Percentiles rank a stretch among this genome's conserved stretches.
Conservation (phyloP, 1,284 basidiomycete genomes). For the Ustilago lituana region DNA sequence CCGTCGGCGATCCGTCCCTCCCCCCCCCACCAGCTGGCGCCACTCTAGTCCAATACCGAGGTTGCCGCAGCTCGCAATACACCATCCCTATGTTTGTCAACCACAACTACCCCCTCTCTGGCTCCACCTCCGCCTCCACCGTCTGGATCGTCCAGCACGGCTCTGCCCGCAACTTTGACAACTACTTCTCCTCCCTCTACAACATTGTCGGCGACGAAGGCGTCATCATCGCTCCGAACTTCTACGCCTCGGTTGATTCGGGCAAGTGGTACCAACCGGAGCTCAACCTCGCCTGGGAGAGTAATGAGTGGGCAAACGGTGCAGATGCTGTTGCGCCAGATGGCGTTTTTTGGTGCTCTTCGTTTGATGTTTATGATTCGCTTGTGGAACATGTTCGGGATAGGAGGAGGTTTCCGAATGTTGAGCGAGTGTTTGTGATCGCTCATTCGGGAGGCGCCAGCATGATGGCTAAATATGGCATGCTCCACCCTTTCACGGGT, state of each 20-base stretch:
- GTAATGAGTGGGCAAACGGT: slow-evolving; percentile 30
- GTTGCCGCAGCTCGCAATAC: slow-evolving; percentile 5
- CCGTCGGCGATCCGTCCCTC: background rate
- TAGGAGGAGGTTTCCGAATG: slow-evolving; percentile 34
- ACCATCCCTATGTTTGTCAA: slow-evolving; percentile 49
- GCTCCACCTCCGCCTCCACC: slow-evolving; percentile 13
- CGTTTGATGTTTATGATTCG: slow-evolving; percentile 48
- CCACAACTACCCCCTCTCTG: slow-evolving; percentile 29
- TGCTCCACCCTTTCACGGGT: slow-evolving; percentile 19
- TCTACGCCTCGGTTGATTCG: slow-evolving; percentile 23
- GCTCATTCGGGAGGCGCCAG: slow-evolving; percentile 47
- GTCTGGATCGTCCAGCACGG: slow-evolving; percentile 52
- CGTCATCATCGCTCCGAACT: slow-evolving; percentile 39
- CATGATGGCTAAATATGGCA: slow-evolving; percentile 44
- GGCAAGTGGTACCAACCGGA: slow-evolving; percentile 28
- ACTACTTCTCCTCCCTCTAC: slow-evolving; percentile 41
- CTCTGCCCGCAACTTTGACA: slow-evolving; percentile 37
- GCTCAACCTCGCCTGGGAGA: slow-evolving; percentile 26
- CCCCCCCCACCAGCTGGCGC: slow-evolving; percentile 19
- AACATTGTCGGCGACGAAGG: slow-evolving; percentile 37
- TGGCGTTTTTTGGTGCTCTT: slow-evolving; percentile 27
- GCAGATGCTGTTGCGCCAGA: slow-evolving; percentile 30
- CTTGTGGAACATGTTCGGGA: slow-evolving; percentile 31
- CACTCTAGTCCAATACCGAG: slow-evolving; percentile 29
- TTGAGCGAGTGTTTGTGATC: slow-evolving; percentile 37